Evolutionary conservation across 768 basidiomycete genomes (phyloP), one percentile per base, ranked within the genome.

Genomic region (Coprinellus aureogranulatus): DNA sequence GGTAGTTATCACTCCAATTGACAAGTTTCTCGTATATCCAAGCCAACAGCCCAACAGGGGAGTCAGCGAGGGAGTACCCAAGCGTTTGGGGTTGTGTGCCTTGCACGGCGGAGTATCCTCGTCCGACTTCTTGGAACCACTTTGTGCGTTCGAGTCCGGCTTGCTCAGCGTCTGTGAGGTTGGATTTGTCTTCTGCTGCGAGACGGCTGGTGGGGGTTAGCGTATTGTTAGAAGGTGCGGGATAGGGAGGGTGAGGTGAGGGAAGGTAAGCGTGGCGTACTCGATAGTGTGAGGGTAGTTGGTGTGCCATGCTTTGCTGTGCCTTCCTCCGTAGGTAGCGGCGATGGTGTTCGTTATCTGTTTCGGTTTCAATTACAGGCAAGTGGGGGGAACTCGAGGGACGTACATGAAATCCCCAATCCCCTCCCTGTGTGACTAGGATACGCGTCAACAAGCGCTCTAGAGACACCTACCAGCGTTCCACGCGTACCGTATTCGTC

Each of bases 31-130:
- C 80, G 58, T 79, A 82, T 25, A 82, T 79, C 81, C 81, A 82
- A 1, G 74, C 79, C 11, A 83, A 70, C n/a, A 82, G 60, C 1
- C 81, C 85, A 5, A 75, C 75, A 8, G 85, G 86, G 6, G 83
- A 85, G 61, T 87, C 85, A 1, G 80, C 70, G 2, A 87, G 68
- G 10, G 70, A 59, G 60, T 86, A 86, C 0, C 81, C 84, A 2
- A 83, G 62, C 0, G 82, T 83, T 60, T 83, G 82, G 0, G 81
- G 81, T 56, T 76, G 72, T 0, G 81, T 82, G 0, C 74, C 66
- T 59, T 81, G 81, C 47, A 71, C 60, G 4, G 45, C 10, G 45
- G 64, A 68, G 61, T 82, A 83, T 8, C 78, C 81, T 0, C 49
- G 47, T 3, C 74, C 68, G 31, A 67, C 62, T 1, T 54, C 60